Percentiles rank a stretch among this genome's conserved stretches.
Evolutionary conservation across 2,329 filamentous ascomycete species (phyloP).

Genomic region (Tolypocladium paradoxum): DNA sequence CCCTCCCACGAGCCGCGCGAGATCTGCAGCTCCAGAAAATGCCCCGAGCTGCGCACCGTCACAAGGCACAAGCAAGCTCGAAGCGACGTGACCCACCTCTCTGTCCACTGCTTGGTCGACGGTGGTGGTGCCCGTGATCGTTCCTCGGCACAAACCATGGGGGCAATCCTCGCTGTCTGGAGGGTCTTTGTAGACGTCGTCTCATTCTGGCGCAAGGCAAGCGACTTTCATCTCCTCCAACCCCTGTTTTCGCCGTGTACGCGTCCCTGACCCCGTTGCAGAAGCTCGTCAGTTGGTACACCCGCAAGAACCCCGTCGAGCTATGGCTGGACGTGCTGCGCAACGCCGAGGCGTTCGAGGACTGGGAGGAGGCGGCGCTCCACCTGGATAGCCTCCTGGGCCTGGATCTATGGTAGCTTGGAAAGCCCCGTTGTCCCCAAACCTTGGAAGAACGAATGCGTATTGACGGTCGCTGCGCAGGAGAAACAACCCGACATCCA

Average conservation of each 20-base stretch:
- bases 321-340: conserved; percentile 55
- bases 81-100: not conserved
- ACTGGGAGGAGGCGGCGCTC: conserved; percentile 78
- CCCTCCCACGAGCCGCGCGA: not conserved
- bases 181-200: conserved; percentile 50
- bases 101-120: not conserved
- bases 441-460: not conserved
- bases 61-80: not conserved
- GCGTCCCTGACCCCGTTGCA: conserved; percentile 26
- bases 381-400: conserved; percentile 74
- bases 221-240: conserved; percentile 7
- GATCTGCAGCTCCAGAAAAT: not conserved
- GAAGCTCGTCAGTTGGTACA: conserved; percentile 60
- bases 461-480: conserved; percentile 28
- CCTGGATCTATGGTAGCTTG: conserved; percentile 62
- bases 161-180: conserved; percentile 38
- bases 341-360: conserved; percentile 62
- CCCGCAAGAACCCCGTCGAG: conserved; percentile 50
- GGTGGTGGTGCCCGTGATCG: conserved; percentile 12
- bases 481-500: conserved; percentile 71
- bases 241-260: conserved; percentile 5
- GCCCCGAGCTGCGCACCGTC: not conserved
- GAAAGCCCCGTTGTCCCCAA: not conserved
- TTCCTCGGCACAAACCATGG: conserved; percentile 27
- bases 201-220: conserved; percentile 52